Percentiles rank a stretch among this genome's conserved stretches.
These are phyloP conservation scores for Fusarium sp. DNA, from an alignment of 2,329 filamentous ascomycete genomes.

Conservation along the genomic window DNA sequence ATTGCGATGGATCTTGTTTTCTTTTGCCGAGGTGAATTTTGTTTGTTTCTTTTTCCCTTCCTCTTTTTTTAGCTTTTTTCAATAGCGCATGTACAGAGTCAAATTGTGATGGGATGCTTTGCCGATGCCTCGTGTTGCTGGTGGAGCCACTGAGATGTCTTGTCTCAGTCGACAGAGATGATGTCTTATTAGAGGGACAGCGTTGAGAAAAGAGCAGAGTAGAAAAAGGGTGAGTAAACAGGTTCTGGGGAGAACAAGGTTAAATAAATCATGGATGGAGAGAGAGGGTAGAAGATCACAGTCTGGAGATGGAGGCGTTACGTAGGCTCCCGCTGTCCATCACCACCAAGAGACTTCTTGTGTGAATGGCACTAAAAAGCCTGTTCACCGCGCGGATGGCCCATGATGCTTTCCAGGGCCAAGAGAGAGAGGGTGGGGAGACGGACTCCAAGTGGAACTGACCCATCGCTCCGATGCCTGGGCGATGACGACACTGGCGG, in stretches of 20 bases:
- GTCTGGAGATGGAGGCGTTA: constrained; percentile 17
- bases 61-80: neutral
- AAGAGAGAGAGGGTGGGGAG: neutral
- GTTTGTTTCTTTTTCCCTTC: neutral
- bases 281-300: neutral
- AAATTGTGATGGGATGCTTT: neutral
- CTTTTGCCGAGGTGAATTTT: neutral
- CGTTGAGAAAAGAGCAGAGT: neutral
- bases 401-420: neutral
- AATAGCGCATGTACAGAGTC: neutral
- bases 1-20: neutral
- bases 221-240: neutral
- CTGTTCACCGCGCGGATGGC: neutral
- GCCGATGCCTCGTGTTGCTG: neutral
- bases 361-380: constrained; percentile 21
- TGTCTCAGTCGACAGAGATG: constrained; percentile 24
- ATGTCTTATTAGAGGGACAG: constrained; percentile 7
- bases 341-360: neutral
- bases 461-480: constrained; percentile 7
- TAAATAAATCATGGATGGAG: neutral
- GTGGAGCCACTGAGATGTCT: constrained; percentile 1
- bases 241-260: neutral
- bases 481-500: constrained; percentile 31
- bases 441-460: constrained; percentile 9
- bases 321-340: constrained; percentile 18